A percentile compares a stretch with the other conserved stretches of the same genome.
phyloP scores from a whole-genome alignment of 768 basidiomycete genomes.

The Saitozyma podzolica region DNA sequence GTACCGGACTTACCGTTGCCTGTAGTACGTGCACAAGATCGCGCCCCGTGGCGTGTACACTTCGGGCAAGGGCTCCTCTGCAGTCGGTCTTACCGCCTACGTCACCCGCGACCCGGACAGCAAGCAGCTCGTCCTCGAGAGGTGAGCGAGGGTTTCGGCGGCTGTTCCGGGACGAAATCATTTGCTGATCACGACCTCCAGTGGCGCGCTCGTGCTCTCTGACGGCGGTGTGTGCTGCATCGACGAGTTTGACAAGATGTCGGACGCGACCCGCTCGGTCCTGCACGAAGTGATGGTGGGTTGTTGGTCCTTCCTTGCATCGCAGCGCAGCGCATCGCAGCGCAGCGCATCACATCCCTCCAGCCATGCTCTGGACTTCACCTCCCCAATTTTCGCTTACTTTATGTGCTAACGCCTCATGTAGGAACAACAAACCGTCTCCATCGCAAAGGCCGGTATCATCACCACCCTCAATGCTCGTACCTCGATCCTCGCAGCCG shows the following conservation, averaged over 20 bases:
- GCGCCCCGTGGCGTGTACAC: slow-evolving; percentile 97
- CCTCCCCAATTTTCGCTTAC: slow-evolving; percentile 57
- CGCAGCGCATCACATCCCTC: too few species aligned
- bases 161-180: background rate
- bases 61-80: slow-evolving; percentile 96
- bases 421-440: slow-evolving; percentile 66
- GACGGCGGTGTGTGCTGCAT: slow-evolving; percentile 67
- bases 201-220: slow-evolving; percentile 29
- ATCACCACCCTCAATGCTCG: slow-evolving; percentile 60
- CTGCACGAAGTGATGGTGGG: slow-evolving; percentile 97
- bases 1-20: slow-evolving; percentile 1
- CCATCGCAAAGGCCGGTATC: slow-evolving; percentile 61
- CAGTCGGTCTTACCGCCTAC: slow-evolving; percentile 97
- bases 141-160: slow-evolving; percentile 57
- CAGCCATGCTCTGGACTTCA: slow-evolving; percentile 81
- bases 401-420: slow-evolving; percentile 4
- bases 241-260: slow-evolving; percentile 99
- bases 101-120: slow-evolving; percentile 97
- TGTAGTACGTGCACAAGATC: slow-evolving; percentile 96
- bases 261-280: slow-evolving; percentile 92
- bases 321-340: too few species aligned
- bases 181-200: background rate
- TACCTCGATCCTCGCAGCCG: slow-evolving; percentile 75
- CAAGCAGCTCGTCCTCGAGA: slow-evolving; percentile 95
- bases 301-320: background rate